Evolutionary conservation across 805 yeast genomes (phyloP).

Genomic region (Wickerhamiella nectarea): DNA sequence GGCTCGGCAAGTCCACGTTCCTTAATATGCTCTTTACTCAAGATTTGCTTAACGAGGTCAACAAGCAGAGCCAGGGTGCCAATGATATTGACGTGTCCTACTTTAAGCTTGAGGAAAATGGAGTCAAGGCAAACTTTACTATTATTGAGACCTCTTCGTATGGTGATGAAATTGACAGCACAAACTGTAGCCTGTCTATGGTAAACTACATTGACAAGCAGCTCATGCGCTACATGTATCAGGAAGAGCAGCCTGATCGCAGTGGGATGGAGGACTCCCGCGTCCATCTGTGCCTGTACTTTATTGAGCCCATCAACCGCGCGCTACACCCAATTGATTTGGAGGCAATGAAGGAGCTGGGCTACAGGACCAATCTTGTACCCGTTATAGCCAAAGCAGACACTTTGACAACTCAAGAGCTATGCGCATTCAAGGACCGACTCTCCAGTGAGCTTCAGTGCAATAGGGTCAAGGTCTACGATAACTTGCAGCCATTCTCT

Average conservation of each 20-base stretch:
- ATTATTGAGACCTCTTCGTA: slow-evolving; percentile 89
- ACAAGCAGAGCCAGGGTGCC: slow-evolving; percentile 14
- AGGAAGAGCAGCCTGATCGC: slow-evolving; percentile 84
- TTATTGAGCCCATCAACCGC: slow-evolving; percentile 85
- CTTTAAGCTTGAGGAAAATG: slow-evolving; percentile 74
- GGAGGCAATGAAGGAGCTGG: slow-evolving; percentile 71
- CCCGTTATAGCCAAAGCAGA: slow-evolving; percentile 87
- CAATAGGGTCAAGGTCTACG: slow-evolving; percentile 62
- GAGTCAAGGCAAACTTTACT: slow-evolving; percentile 61
- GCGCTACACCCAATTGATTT: slow-evolving; percentile 78
- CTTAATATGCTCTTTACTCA: slow-evolving; percentile 56
- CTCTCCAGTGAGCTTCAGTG: slow-evolving; percentile 73
- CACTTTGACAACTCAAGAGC: slow-evolving; percentile 59
- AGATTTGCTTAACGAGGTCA: slow-evolving; percentile 33
- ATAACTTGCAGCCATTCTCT: slow-evolving; percentile 63
- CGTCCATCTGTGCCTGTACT: slow-evolving; percentile 82
- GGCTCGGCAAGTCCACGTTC: slow-evolving; percentile 85
- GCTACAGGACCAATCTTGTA: slow-evolving; percentile 69
- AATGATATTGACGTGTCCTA: slow-evolving; percentile 53
- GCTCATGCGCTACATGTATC: slow-evolving; percentile 77
- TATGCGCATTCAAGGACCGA: slow-evolving; percentile 50
- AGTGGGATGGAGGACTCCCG: slow-evolving; percentile 44
- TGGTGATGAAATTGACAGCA: slow-evolving; percentile 80
- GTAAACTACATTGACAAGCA: slow-evolving; percentile 85
- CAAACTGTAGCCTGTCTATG: slow-evolving; percentile 74